phyloP scores from a whole-genome alignment of 306 rosid genomes.

The Trichosanthes truncata region DNA sequence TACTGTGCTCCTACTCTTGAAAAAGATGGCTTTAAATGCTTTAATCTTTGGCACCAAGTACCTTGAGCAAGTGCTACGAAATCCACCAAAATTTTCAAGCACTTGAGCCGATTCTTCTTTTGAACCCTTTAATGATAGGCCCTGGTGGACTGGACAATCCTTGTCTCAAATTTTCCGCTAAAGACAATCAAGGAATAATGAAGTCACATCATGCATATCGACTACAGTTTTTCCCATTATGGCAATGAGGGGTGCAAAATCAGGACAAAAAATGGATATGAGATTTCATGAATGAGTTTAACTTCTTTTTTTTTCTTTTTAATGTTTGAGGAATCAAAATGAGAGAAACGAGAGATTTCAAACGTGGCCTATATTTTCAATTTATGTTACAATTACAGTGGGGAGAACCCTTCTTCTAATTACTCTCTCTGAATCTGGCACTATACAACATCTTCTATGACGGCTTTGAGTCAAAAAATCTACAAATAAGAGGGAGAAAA shows the following conservation, averaged over 20 bases:
- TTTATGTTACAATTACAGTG: slow-evolving; percentile 45
- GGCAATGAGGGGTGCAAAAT: not conserved
- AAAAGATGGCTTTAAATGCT: not conserved
- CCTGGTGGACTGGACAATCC: not conserved
- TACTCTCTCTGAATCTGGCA: slow-evolving; percentile 41
- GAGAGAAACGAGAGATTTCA: slow-evolving; percentile 25
- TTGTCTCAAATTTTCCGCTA: not conserved
- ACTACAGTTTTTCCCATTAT: not conserved
- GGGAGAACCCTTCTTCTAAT: slow-evolving; percentile 35
- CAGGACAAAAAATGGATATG: not conserved
- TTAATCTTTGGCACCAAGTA: not conserved
- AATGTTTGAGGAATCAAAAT: not conserved
- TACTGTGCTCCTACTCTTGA: not conserved
- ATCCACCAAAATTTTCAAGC: not conserved
- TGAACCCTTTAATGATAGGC: not conserved
- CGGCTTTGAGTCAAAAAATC: slow-evolving; percentile 25
- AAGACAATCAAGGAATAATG: not conserved
- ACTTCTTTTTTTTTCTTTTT: not conserved
- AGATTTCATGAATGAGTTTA: not conserved
- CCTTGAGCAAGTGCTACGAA: not conserved
- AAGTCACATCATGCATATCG: not conserved
- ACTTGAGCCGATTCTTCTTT: not conserved
- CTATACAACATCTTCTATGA: slow-evolving; percentile 59
- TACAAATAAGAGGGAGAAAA: not conserved
- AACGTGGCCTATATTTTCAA: slow-evolving; percentile 29